phyloP scores from a whole-genome alignment of 768 basidiomycete species.

The Piloderma croceum region DNA sequence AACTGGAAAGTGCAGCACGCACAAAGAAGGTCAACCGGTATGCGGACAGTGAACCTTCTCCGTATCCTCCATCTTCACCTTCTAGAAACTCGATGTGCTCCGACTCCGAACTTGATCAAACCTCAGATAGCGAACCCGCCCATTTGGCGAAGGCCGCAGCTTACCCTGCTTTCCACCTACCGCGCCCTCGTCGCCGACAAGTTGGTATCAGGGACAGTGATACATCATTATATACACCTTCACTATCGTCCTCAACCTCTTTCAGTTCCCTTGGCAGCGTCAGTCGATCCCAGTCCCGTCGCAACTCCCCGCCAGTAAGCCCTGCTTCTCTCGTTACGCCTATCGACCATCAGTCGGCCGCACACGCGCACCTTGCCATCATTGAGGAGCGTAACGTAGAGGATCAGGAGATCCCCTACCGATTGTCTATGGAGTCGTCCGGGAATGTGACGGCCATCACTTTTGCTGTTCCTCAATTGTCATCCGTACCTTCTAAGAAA shows the following conservation, averaged over 20 bases:
- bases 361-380: conserved; percentile 26
- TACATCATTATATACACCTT: conserved; percentile 48
- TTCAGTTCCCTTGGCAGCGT: conserved; percentile 29
- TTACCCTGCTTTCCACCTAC: conserved; percentile 16
- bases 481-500: too few relatives aligned
- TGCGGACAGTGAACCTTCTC: background rate
- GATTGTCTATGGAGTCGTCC: too few relatives aligned
- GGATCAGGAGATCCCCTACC: conserved; percentile 10
- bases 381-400: conserved; percentile 32
- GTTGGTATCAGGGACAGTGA: conserved; percentile 36
- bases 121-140: too few relatives aligned
- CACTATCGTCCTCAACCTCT: conserved; percentile 39
- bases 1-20: conserved; percentile 1
- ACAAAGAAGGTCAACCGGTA: too few relatives aligned
- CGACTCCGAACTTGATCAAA: conserved; percentile 33
- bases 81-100: conserved; percentile 17
- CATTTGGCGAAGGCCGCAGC: conserved; percentile 24
- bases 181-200: conserved; percentile 22
- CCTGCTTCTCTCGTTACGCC: conserved; percentile 28
- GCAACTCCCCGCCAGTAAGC: conserved; percentile 29
- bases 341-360: conserved; percentile 20
- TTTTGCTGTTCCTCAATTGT: too few relatives aligned
- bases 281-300: conserved; percentile 23
- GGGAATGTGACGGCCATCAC: too few relatives aligned
- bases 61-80: conserved; percentile 8